These are phyloP conservation scores for Calocybe indica DNA, from an alignment of 768 basidiomycete species.

Conservation along the genomic window DNA sequence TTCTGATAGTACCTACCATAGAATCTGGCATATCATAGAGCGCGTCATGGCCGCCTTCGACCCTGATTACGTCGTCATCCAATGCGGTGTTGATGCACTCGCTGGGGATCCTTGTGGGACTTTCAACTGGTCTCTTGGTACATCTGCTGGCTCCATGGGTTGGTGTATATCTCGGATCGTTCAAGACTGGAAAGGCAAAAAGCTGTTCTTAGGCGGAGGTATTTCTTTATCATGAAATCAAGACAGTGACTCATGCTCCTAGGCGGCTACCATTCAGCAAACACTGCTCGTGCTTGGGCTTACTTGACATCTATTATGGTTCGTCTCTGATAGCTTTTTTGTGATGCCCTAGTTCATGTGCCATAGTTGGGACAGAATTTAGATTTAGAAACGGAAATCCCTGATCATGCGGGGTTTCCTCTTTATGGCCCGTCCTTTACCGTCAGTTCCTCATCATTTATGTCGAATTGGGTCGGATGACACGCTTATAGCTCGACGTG, in stretches of 20 bases:
- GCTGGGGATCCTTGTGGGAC: slow-evolving; percentile 76
- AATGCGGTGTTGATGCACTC: slow-evolving; percentile 85
- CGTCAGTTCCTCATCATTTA: slow-evolving; percentile 4
- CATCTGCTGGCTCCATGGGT: slow-evolving; percentile 49
- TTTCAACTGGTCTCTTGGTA: slow-evolving; percentile 65
- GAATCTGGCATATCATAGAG: slow-evolving; percentile 64
- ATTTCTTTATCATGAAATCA: slow-evolving; percentile 9
- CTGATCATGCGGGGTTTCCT: slow-evolving; percentile 70
- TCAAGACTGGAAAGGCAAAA: slow-evolving; percentile 52
- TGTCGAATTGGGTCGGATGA: background rate
- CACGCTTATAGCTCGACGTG: slow-evolving; percentile 49
- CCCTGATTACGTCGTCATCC: slow-evolving; percentile 77
- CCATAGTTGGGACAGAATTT: slow-evolving; percentile 50
- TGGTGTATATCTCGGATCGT: slow-evolving; percentile 57
- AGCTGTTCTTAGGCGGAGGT: slow-evolving; percentile 77
- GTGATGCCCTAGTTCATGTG: background rate
- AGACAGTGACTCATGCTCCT: slow-evolving; percentile 11
- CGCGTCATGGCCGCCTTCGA: slow-evolving; percentile 50
- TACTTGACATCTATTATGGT: slow-evolving; percentile 75
- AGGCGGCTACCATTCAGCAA: slow-evolving; percentile 83
- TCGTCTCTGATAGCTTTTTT: slow-evolving; percentile 16
- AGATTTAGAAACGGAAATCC: slow-evolving; percentile 57
- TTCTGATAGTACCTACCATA: slow-evolving; percentile 51
- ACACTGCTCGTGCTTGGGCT: slow-evolving; percentile 85
- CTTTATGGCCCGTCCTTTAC: slow-evolving; percentile 78